A percentile compares a stretch with the other conserved stretches of the same genome.
Evolutionary conservation across 140 eudicot species (phyloP).

Genomic region (Stevia rebaudiana): DNA sequence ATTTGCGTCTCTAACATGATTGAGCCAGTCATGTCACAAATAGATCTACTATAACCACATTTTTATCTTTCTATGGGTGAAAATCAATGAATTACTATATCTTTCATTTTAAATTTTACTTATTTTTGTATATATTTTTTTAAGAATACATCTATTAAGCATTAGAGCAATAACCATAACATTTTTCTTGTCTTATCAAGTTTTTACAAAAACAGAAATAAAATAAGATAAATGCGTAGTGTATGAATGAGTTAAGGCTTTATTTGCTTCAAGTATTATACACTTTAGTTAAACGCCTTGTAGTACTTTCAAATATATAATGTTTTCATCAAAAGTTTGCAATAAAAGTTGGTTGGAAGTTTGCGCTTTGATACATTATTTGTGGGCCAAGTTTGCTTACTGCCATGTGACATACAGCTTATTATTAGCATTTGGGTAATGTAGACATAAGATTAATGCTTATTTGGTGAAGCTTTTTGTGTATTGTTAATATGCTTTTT

Average conservation of each 20-base stretch:
- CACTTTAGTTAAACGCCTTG: conserved; percentile 11
- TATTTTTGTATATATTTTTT: too few relatives aligned
- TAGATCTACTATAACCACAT: too few relatives aligned
- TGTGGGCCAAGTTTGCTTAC: conserved; percentile 33
- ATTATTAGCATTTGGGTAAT: not conserved
- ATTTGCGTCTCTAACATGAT: too few relatives aligned
- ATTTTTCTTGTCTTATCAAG: too few relatives aligned
- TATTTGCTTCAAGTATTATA: conserved; percentile 17
- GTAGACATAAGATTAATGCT: not conserved
- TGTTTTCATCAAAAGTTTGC: conserved; percentile 5
- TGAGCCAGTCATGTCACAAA: too few relatives aligned
- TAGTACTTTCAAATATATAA: not conserved
- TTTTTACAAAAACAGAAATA: not conserved
- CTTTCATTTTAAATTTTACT: not conserved
- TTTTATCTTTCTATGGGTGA: too few relatives aligned
- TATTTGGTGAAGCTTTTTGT: not conserved
- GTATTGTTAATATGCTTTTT: not conserved
- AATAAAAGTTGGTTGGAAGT: conserved; percentile 22
- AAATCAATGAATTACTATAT: too few relatives aligned
- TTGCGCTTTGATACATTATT: conserved; percentile 27
- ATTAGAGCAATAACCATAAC: too few relatives aligned
- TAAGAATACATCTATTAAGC: too few relatives aligned
- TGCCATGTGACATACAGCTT: conserved; percentile 35
- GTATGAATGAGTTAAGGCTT: conserved; percentile 8
- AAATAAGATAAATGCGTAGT: not conserved